Evolutionary conservation across 495 filamentous ascomycete genomes (phyloP).

Genomic region (Hypoxylon lenormandii): DNA sequence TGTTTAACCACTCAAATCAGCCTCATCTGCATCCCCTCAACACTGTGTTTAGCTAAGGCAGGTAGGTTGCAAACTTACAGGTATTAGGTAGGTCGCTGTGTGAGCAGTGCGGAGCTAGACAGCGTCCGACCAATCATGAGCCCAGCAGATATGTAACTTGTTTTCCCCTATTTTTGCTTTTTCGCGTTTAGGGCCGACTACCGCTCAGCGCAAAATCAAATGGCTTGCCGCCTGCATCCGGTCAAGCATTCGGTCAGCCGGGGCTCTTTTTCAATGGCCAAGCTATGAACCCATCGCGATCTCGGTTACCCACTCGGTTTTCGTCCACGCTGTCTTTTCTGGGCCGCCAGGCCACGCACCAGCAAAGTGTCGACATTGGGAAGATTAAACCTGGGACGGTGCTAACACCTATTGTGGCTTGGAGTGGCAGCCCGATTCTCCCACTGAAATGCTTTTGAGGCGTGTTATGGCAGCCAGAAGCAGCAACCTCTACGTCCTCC

Average conservation of each 20-base stretch:
- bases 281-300: constrained; percentile 19
- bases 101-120: constrained; percentile 39
- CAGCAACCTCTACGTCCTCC: constrained; percentile 16
- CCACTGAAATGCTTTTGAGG: background rate
- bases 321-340: constrained; percentile 31
- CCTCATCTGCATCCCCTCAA: constrained; percentile 20
- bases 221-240: constrained; percentile 37
- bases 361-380: constrained; percentile 22
- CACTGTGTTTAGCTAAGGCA: constrained; percentile 28
- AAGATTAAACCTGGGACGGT: constrained; percentile 22
- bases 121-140: constrained; percentile 35
- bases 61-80: constrained; percentile 8
- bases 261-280: constrained; percentile 29
- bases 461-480: constrained; percentile 5
- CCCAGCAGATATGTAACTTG: constrained; percentile 29
- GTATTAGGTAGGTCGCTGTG: constrained; percentile 10
- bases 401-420: constrained; percentile 19
- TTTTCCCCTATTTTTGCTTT: constrained; percentile 36
- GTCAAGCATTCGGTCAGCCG: constrained; percentile 42
- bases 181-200: constrained; percentile 41
- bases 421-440: constrained; percentile 19
- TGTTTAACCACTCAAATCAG: constrained; percentile 10
- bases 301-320: constrained; percentile 25
- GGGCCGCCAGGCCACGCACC: constrained; percentile 18
- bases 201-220: constrained; percentile 27